A percentile compares a stretch with the other conserved stretches of the same genome.
Conservation (phyloP, 306 rosid genomes). For the Vigna angularis region DNA sequence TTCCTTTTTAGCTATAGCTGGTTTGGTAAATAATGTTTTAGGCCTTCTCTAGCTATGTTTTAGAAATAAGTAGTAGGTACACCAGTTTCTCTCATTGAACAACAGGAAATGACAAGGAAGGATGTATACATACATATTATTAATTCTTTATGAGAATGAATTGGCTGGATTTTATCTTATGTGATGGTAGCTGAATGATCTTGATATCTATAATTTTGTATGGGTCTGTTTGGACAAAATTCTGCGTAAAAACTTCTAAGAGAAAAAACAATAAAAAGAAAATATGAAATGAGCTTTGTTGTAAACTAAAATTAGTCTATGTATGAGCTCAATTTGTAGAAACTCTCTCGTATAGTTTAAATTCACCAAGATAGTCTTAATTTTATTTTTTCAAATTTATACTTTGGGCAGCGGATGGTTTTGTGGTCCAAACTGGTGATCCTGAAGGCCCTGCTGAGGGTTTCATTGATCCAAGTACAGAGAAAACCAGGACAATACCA, state of each 20-base stretch:
- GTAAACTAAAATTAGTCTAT: too few species aligned
- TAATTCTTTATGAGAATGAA: conserved; percentile 5
- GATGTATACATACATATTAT: neutral
- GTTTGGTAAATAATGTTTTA: conserved; percentile 32
- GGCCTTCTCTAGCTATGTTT: conserved; percentile 12
- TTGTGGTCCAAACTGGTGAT: conserved; percentile 98
- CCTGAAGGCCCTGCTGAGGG: conserved; percentile 99
- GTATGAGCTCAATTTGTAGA: too few species aligned
- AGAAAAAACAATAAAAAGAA: too few species aligned
- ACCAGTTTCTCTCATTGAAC: conserved; percentile 37
- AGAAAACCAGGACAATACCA: conserved; percentile 84
- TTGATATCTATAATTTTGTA: conserved; percentile 14
- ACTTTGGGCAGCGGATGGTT: conserved; percentile 80
- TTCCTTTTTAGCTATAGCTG: conserved; percentile 31
- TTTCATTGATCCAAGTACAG: conserved; percentile 95
- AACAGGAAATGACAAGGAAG: conserved; percentile 19
- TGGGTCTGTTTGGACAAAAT: too few species aligned
- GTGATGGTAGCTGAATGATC: conserved; percentile 4
- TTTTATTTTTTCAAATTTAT: conserved; percentile 30
- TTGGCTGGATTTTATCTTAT: conserved; percentile 10
- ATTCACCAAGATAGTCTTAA: conserved; percentile 30
- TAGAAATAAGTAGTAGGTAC: conserved; percentile 10
- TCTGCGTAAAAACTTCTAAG: too few species aligned
- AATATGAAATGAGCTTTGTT: too few species aligned
- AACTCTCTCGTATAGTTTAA: too few species aligned